These are phyloP conservation scores for Collybiopsis luxurians DNA, from an alignment of 768 basidiomycete genomes.

Conservation along the genomic window DNA sequence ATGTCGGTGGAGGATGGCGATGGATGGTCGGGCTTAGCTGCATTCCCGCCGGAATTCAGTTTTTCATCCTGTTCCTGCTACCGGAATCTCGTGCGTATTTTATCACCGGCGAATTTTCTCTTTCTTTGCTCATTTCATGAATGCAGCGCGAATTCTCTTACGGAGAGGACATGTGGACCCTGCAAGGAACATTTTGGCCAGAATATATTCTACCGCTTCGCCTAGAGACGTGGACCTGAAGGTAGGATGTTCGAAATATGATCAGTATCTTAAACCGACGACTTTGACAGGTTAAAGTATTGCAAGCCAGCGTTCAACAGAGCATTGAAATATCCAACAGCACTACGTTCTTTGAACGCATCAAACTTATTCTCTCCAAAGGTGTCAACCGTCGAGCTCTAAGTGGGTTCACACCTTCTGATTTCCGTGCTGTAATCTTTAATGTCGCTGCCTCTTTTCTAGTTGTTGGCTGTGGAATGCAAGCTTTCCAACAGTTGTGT, in stretches of 20 bases:
- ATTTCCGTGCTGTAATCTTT: not conserved
- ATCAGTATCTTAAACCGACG: not conserved
- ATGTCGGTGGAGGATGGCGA: slow-evolving; percentile 65
- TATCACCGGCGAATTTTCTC: not conserved
- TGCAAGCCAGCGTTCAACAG: slow-evolving; percentile 57
- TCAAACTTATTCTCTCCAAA: slow-evolving; percentile 50
- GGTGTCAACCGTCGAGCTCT: slow-evolving; percentile 67
- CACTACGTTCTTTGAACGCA: slow-evolving; percentile 58
- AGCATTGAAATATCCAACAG: slow-evolving; percentile 60
- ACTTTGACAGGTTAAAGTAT: slow-evolving; percentile 45
- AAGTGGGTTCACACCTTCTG: slow-evolving; percentile 42
- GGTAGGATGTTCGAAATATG: slow-evolving; percentile 26
- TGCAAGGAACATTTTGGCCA: slow-evolving; percentile 55
- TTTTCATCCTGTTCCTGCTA: slow-evolving; percentile 56
- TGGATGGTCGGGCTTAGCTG: slow-evolving; percentile 83
- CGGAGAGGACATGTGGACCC: slow-evolving; percentile 45
- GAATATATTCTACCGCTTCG: slow-evolving; percentile 67
- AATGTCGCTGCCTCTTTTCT: not conserved
- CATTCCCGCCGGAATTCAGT: slow-evolving; percentile 64
- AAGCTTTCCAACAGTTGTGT: slow-evolving; percentile 81
- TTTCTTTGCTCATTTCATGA: not conserved
- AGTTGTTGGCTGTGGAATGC: slow-evolving; percentile 80
- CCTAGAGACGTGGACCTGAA: slow-evolving; percentile 66
- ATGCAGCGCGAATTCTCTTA: slow-evolving; percentile 58
- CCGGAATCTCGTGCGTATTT: slow-evolving; percentile 74